Conservation (phyloP, 106 monocot genomes). For the Gastrodia elata region DNA sequence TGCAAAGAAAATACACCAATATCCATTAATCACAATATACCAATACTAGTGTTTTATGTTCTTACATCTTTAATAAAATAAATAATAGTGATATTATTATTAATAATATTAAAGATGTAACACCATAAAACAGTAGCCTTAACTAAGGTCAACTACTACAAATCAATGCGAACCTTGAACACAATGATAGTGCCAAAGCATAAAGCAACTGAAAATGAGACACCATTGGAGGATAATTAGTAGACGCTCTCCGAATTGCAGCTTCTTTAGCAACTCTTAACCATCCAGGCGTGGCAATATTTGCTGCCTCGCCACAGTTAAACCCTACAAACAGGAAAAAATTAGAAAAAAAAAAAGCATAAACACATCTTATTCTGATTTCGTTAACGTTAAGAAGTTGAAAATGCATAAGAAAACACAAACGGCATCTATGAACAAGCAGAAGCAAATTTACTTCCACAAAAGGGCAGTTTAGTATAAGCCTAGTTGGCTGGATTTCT, state of each 20-base stretch:
- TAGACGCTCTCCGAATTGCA: constrained; percentile 89
- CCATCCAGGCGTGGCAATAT: constrained; percentile 93
- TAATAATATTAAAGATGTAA: neutral
- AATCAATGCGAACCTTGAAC: constrained; percentile 42
- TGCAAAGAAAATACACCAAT: constrained; percentile 1
- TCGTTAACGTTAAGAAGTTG: neutral
- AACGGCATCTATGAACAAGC: neutral
- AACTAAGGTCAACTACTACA: neutral
- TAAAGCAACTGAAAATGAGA: constrained; percentile 92
- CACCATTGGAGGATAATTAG: constrained; percentile 89
- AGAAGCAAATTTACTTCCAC: neutral
- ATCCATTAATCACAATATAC: neutral
- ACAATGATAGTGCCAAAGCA: constrained; percentile 58
- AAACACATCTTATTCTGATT: neutral
- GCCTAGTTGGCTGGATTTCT: neutral
- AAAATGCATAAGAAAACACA: neutral
- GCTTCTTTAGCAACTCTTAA: constrained; percentile 88
- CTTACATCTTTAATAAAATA: too few species aligned
- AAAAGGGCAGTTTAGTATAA: too few species aligned
- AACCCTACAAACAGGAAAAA: constrained; percentile 40
- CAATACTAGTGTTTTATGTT: neutral
- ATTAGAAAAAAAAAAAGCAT: neutral
- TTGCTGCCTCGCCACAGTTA: constrained; percentile 87
- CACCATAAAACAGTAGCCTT: neutral
- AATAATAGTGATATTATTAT: too few species aligned